Evolutionary conservation across 148 eudicot species (phyloP).

Genomic region (Vaccinium corymbosum): DNA sequence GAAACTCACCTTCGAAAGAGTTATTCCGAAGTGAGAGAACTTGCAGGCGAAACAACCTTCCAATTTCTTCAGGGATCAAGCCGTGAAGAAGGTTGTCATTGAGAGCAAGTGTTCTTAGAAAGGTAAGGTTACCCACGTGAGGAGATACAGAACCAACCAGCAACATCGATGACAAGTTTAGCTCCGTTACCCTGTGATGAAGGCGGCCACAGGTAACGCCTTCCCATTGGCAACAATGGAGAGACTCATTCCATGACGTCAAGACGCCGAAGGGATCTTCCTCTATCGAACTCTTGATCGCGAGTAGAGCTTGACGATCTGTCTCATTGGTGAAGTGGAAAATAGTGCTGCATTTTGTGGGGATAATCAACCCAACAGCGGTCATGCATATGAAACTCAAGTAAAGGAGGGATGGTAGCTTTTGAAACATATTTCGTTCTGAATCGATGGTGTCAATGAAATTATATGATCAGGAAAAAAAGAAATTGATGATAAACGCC

Average conservation of each 20-base stretch:
- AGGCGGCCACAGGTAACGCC: slow-evolving; percentile 18
- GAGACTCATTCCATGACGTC: slow-evolving; percentile 23
- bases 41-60: not conserved
- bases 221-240: slow-evolving; percentile 15
- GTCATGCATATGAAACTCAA: not conserved
- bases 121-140: slow-evolving; percentile 24
- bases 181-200: slow-evolving; percentile 1
- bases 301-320: slow-evolving; percentile 16
- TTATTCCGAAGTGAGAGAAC: not conserved
- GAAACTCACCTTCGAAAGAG: slow-evolving; percentile 5
- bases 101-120: not conserved
- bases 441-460: no score
- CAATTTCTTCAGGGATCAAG: slow-evolving; percentile 15
- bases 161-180: not conserved
- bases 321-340: slow-evolving; percentile 10
- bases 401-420: not conserved
- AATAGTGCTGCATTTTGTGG: not conserved
- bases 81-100: not conserved
- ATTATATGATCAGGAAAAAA: no score
- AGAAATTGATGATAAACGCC: no score
- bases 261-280: not conserved
- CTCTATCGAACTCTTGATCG: not conserved
- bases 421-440: no score
- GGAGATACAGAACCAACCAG: slow-evolving; percentile 19
- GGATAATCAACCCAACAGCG: not conserved